Percentiles rank a stretch among this genome's conserved stretches.
These are phyloP conservation scores for Geotrichum bryndzae DNA, from an alignment of 1,139 yeast species.

Conservation along the genomic window DNA sequence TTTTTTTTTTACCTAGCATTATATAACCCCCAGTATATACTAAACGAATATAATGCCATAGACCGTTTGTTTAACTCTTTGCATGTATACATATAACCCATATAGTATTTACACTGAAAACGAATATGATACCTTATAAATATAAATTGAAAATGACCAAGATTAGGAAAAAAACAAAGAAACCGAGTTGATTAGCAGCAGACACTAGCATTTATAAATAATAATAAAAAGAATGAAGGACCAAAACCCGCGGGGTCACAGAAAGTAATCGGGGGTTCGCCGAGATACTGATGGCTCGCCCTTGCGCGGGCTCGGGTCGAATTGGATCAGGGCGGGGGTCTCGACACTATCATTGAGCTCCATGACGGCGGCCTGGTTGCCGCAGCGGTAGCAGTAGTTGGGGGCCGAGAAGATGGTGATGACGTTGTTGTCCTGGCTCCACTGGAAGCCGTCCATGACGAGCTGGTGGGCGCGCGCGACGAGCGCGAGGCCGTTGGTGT, in stretches of 20 bases:
- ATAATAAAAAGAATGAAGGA: background rate
- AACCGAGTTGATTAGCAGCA: background rate
- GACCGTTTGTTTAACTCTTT: background rate
- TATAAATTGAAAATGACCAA: background rate
- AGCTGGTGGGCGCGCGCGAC: slow-evolving; percentile 97
- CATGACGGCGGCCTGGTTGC: slow-evolving; percentile 98
- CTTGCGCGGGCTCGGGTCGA: slow-evolving; percentile 92
- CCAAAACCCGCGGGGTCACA: slow-evolving; percentile 42
- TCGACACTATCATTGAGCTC: slow-evolving; percentile 71
- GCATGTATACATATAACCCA: background rate
- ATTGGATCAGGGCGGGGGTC: slow-evolving; percentile 68
- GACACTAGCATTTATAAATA: background rate
- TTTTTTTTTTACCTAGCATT: background rate
- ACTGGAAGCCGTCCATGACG: slow-evolving; percentile 96
- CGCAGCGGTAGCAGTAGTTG: slow-evolving; percentile 94
- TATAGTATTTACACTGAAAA: background rate
- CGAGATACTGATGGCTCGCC: slow-evolving; percentile 96
- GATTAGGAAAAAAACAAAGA: background rate
- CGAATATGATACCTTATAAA: background rate
- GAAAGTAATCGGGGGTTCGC: slow-evolving; percentile 96
- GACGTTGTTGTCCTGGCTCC: slow-evolving; percentile 50
- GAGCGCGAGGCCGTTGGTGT: slow-evolving; percentile 70
- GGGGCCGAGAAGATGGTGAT: slow-evolving; percentile 98
- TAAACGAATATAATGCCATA: background rate
- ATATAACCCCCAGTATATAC: background rate